Percentiles rank a stretch among this genome's conserved stretches.
Evolutionary conservation across 2,329 filamentous ascomycete species (phyloP).

Genomic region (Diplodia corticola): DNA sequence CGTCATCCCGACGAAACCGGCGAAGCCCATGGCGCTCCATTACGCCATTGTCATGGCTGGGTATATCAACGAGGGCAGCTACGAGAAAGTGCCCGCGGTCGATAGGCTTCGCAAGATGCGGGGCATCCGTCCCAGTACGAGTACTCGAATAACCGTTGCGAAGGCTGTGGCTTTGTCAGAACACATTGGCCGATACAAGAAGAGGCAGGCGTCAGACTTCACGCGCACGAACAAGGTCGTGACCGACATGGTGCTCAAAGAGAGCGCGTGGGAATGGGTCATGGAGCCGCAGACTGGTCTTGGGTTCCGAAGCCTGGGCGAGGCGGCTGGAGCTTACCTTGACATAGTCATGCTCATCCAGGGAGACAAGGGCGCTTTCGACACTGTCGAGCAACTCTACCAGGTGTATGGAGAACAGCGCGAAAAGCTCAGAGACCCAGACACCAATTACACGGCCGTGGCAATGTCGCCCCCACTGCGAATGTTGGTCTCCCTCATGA

Average conservation of each 20-base stretch:
- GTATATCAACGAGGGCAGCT: slow-evolving; percentile 43
- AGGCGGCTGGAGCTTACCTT: slow-evolving; percentile 54
- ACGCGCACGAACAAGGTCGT: slow-evolving; percentile 27
- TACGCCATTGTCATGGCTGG: slow-evolving; percentile 57
- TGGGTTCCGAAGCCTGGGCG: slow-evolving; percentile 34
- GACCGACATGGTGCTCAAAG: slow-evolving; percentile 30
- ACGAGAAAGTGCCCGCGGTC: slow-evolving; percentile 52
- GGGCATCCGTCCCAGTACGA: slow-evolving; percentile 43
- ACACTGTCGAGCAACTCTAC: slow-evolving; percentile 55
- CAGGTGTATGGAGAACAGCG: slow-evolving; percentile 48
- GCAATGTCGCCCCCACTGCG: slow-evolving; percentile 50
- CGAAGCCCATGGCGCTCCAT: slow-evolving; percentile 50
- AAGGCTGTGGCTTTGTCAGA: slow-evolving; percentile 32
- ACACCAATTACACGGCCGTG: neutral
- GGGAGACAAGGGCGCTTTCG: slow-evolving; percentile 40
- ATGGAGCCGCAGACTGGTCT: slow-evolving; percentile 31
- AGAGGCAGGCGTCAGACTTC: slow-evolving; percentile 24
- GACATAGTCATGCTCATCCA: slow-evolving; percentile 59
- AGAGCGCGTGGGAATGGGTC: slow-evolving; percentile 35
- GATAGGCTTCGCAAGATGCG: slow-evolving; percentile 46
- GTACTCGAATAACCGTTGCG: slow-evolving; percentile 45
- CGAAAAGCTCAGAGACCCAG: neutral
- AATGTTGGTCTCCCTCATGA: slow-evolving; percentile 68
- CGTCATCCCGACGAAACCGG: slow-evolving; percentile 52
- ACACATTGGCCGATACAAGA: slow-evolving; percentile 18